phyloP scores from a whole-genome alignment of 2,329 filamentous ascomycete genomes.

The Stagonosporopsis chrysanthemi region DNA sequence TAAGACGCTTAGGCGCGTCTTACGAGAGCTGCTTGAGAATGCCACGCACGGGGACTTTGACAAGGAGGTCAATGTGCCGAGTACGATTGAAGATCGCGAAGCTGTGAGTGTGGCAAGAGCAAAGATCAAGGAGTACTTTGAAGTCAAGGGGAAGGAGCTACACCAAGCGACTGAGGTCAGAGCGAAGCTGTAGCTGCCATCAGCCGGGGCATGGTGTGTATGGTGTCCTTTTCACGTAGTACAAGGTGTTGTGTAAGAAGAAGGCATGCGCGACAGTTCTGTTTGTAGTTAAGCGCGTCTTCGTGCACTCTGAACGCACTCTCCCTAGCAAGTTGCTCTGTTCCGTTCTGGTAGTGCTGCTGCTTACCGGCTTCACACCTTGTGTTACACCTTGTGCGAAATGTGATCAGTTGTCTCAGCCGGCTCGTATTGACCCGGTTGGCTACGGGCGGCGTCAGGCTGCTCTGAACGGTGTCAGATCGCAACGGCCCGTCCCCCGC shows the following conservation, averaged over 20 bases:
- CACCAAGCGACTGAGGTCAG: slow-evolving; percentile 49
- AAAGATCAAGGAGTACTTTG: slow-evolving; percentile 80
- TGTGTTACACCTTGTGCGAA: too few relatives aligned
- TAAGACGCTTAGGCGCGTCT: slow-evolving; percentile 83
- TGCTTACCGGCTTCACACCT: too few relatives aligned
- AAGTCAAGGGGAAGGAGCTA: slow-evolving; percentile 50
- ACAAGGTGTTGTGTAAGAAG: too few relatives aligned
- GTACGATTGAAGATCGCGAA: slow-evolving; percentile 81
- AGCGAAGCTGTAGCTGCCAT: slow-evolving; percentile 50
- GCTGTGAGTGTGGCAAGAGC: slow-evolving; percentile 77
- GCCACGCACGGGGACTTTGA: slow-evolving; percentile 76
- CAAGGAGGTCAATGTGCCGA: slow-evolving; percentile 75
- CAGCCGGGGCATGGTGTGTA: too few relatives aligned
- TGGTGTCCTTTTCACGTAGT: too few relatives aligned
- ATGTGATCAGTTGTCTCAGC: neutral
- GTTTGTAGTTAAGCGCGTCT: neutral
- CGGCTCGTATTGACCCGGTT: slow-evolving; percentile 24
- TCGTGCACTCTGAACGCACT: too few relatives aligned
- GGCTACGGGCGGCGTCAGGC: slow-evolving; percentile 22
- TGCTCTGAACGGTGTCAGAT: slow-evolving; percentile 33
- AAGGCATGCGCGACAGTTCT: neutral
- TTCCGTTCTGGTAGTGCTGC: too few relatives aligned
- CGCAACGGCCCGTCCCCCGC: slow-evolving; percentile 41
- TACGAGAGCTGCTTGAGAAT: slow-evolving; percentile 85
- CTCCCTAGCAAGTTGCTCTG: too few relatives aligned